These are phyloP conservation scores for Candida oleophila DNA, from an alignment of 805 yeast species.

Conservation along the genomic window DNA sequence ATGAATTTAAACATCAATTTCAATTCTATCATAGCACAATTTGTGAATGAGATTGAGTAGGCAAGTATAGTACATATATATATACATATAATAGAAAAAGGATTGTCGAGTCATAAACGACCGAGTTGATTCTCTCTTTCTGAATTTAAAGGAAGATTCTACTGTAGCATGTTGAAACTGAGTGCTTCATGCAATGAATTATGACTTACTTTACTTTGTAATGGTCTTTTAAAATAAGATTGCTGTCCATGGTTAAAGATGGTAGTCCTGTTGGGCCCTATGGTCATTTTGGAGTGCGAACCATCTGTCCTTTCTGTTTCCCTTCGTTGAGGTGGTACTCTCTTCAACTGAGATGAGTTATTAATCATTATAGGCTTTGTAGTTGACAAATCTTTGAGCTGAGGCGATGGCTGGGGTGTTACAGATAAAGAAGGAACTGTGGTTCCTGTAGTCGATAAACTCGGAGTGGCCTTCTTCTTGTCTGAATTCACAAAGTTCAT, in stretches of 20 bases:
- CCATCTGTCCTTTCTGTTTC: constrained; percentile 24
- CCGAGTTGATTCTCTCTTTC: no score
- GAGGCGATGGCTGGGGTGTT: constrained; percentile 1
- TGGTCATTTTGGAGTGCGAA: constrained; percentile 38
- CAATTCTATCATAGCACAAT: neutral
- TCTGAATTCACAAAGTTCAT: constrained; percentile 19
- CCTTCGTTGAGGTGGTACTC: constrained; percentile 26
- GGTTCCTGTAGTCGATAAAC: constrained; percentile 1
- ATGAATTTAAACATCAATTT: neutral
- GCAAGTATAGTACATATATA: no score
- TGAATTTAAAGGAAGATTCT: neutral
- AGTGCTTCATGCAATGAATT: constrained; percentile 50
- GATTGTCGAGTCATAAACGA: neutral
- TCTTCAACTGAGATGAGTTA: constrained; percentile 28
- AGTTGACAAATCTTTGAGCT: neutral
- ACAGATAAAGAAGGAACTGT: neutral
- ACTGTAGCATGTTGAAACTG: neutral
- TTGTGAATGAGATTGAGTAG: neutral
- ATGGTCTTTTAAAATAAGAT: constrained; percentile 33
- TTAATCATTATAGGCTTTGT: constrained; percentile 22
- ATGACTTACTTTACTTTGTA: constrained; percentile 43
- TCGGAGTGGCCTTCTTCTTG: constrained; percentile 5
- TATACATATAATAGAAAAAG: neutral
- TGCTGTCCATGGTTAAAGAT: constrained; percentile 45
- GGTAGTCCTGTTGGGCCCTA: constrained; percentile 42